These are phyloP conservation scores for Pseudogymnoascus sp. DNA, from an alignment of 2,329 filamentous ascomycete genomes.

Conservation along the genomic window DNA sequence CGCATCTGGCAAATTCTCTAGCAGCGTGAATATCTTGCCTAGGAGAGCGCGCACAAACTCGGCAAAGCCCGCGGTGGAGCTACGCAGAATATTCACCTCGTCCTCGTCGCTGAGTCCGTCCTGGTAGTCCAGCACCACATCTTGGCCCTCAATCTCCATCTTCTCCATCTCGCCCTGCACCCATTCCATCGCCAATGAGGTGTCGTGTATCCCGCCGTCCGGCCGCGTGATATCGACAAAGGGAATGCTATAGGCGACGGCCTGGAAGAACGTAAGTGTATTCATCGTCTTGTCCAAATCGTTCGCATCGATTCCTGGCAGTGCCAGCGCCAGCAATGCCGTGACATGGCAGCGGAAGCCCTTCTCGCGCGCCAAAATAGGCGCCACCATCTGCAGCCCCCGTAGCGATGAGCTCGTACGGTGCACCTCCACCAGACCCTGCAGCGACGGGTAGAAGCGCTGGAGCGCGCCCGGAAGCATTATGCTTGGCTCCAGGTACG, in stretches of 20 bases:
- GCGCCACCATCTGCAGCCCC: slow-evolving; percentile 83
- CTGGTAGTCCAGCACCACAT: slow-evolving; percentile 78
- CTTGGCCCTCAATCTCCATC: slow-evolving; percentile 80
- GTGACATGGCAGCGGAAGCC: slow-evolving; percentile 97
- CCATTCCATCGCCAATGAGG: slow-evolving; percentile 79
- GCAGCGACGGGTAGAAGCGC: slow-evolving; percentile 92
- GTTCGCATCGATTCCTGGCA: slow-evolving; percentile 96
- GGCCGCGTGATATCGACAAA: slow-evolving; percentile 73
- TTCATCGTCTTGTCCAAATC: slow-evolving; percentile 94
- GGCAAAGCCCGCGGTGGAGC: slow-evolving; percentile 86
- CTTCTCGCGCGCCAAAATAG: slow-evolving; percentile 84
- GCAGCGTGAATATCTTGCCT: slow-evolving; percentile 86
- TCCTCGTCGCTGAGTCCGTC: slow-evolving; percentile 75
- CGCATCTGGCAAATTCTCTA: slow-evolving; percentile 91
- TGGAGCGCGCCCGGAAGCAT: slow-evolving; percentile 90
- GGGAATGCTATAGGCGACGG: slow-evolving; percentile 91
- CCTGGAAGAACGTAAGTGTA: slow-evolving; percentile 89
- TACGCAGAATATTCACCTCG: slow-evolving; percentile 80
- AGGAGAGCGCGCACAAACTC: slow-evolving; percentile 89
- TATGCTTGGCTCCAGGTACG: slow-evolving; percentile 82
- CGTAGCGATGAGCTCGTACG: slow-evolving; percentile 89
- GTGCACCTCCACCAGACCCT: slow-evolving; percentile 94
- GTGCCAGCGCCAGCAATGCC: slow-evolving; percentile 78
- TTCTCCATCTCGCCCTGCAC: slow-evolving; percentile 89
- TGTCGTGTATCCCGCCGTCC: slow-evolving; percentile 59